A percentile compares a stretch with the other conserved stretches of the same genome.
Evolutionary conservation across 495 filamentous ascomycete genomes (phyloP).

Genomic region (Penicillium cataractarum): DNA sequence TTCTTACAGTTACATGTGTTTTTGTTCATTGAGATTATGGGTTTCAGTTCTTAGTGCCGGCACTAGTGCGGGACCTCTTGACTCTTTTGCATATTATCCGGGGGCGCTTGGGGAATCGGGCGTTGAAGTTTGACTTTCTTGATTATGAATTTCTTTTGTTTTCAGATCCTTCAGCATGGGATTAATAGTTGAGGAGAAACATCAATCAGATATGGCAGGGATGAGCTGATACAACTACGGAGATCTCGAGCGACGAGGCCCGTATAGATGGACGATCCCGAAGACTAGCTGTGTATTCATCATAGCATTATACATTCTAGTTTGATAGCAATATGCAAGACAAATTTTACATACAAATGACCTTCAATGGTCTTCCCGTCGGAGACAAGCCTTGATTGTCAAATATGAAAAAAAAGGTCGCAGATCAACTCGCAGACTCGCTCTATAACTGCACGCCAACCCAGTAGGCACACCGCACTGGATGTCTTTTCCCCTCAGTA

Average conservation of each 20-base stretch:
- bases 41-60: slow-evolving; percentile 21
- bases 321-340: neutral
- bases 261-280: neutral
- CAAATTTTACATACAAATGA: neutral
- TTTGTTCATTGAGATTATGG: neutral
- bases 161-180: neutral
- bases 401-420: neutral
- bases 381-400: neutral
- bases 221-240: neutral
- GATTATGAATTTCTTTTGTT: slow-evolving; percentile 15
- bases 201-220: neutral
- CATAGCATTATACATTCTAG: neutral
- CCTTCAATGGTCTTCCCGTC: neutral
- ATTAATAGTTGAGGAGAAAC: neutral
- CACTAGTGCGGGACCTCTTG: slow-evolving; percentile 13
- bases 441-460: neutral
- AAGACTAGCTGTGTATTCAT: neutral
- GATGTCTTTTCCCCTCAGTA: slow-evolving; percentile 4
- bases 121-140: slow-evolving; percentile 16
- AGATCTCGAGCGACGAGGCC: slow-evolving; percentile 2
- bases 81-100: slow-evolving; percentile 16
- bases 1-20: neutral
- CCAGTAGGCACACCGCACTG: neutral
- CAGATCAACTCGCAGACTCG: neutral
- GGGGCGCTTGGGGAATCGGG: slow-evolving; percentile 17